Evolutionary conservation across 2,329 filamentous ascomycete species (phyloP).

Genomic region (Graphilbum ipis-grandicollis): DNA sequence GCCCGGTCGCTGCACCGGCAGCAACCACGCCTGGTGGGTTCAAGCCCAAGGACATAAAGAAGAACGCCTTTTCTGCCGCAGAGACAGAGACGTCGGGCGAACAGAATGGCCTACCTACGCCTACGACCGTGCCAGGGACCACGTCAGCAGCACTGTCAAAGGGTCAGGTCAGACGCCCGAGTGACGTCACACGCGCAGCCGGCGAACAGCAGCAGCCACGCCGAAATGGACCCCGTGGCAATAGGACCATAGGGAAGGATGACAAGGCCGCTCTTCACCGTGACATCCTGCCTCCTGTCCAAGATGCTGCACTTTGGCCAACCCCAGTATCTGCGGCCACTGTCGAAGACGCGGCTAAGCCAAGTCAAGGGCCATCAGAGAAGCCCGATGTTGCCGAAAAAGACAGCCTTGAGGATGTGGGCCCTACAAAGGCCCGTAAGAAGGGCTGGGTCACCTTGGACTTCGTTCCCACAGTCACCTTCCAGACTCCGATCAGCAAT

Average conservation of each 20-base stretch:
- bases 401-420: slow-evolving; percentile 39
- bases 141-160: slow-evolving; percentile 14
- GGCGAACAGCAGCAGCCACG: slow-evolving; percentile 19
- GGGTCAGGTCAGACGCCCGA: slow-evolving; percentile 21
- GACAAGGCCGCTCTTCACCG: slow-evolving; percentile 12
- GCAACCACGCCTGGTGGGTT: too few relatives aligned
- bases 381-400: slow-evolving; percentile 44
- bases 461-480: slow-evolving; percentile 70
- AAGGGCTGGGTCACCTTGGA: slow-evolving; percentile 77
- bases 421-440: slow-evolving; percentile 31
- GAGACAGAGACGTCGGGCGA: background rate
- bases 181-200: slow-evolving; percentile 20
- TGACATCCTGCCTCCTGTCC: slow-evolving; percentile 42
- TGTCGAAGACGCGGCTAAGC: slow-evolving; percentile 46
- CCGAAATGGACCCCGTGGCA: slow-evolving; percentile 26
- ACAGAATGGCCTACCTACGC: slow-evolving; percentile 23
- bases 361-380: slow-evolving; percentile 11
- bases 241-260: slow-evolving; percentile 26
- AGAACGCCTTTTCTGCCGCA: background rate
- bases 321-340: slow-evolving; percentile 67
- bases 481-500: slow-evolving; percentile 63
- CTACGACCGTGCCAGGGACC: background rate
- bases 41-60: slow-evolving; percentile 9
- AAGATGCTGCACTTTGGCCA: slow-evolving; percentile 72
- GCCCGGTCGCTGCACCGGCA: too few relatives aligned